phyloP scores from a whole-genome alignment of 768 basidiomycete genomes.

The Mycena albidolilacea region DNA sequence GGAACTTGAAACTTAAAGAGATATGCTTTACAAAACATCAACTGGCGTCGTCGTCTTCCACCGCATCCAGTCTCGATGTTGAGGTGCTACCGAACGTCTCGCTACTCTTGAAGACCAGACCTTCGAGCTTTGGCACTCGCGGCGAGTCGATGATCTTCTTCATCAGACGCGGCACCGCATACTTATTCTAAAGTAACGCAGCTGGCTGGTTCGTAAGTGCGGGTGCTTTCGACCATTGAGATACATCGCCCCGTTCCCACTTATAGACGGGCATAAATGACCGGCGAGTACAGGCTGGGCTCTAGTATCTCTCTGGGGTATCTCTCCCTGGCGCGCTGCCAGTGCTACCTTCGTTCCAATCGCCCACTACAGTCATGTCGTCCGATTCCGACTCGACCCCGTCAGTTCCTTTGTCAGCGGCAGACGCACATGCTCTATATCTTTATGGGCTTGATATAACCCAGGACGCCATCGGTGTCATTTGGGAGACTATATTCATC shows the following conservation, averaged over 20 bases:
- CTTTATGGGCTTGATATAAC: constrained; percentile 13
- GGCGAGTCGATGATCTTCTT: background rate
- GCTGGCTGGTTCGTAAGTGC: background rate
- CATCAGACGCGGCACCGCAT: constrained; percentile 1
- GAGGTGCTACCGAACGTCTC: no score
- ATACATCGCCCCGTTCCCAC: background rate
- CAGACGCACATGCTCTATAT: constrained; percentile 20
- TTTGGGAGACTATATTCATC: constrained; percentile 30
- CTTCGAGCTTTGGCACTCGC: background rate
- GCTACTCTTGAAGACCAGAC: no score
- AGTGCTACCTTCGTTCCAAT: background rate
- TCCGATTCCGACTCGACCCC: background rate
- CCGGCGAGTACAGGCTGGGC: background rate
- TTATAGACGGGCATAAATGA: background rate
- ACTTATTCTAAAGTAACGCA: background rate
- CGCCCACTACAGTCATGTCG: background rate
- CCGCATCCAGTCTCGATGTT: no score
- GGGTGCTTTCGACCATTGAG: background rate
- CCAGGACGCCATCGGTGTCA: constrained; percentile 20
- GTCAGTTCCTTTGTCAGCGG: constrained; percentile 13
- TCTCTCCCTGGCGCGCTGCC: background rate
- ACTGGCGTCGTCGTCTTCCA: background rate
- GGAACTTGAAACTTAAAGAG: no score
- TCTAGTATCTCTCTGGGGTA: background rate
- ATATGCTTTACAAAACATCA: background rate